Base-by-base conservation (phyloP, 2,329 filamentous ascomycete genomes). In the Aotearoamyces nothofagi region DNA sequence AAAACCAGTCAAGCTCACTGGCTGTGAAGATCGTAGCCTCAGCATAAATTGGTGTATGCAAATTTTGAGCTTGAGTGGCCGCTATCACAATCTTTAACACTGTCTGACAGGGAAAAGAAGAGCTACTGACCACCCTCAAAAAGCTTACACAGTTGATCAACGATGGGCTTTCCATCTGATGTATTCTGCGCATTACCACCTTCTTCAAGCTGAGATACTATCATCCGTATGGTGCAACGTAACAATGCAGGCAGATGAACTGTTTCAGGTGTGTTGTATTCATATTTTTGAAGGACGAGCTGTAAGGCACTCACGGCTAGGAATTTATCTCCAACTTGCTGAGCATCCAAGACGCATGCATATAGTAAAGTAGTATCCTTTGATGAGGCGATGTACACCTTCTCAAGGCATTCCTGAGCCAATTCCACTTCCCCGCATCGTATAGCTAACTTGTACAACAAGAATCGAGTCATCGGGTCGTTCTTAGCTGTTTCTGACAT, bases 1-100 rank as follows among this genome's bases (percentile, higher is more conserved):
- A 77, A 47, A 92, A 86, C 83, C 83, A 92, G 39, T 86, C 66
- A 3, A 92, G 58, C 41, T 93, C 83, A 3, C 60, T 49, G 1
- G 62, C 33, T 1, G 63, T 67, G 44, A 84, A 83, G 1, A 43
- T 26, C 2, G 25, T 32, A 12, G 44, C 19, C n/a, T 26, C 29
- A n/a, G 26, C 39, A 9, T 9, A 9, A 14, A 5, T 20, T n/a
- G 31, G 11, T 16, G 14, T 16, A 6, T 27, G 28, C 9, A 19
- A 26, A 15, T 22, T 56, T 2, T 53, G 49, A 11, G 61, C 61
- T 50, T 42, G 29, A 2, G 29, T 22, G 9, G 38, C 35, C 22
- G 43, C 47, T 50, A 29, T 15, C 6, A 7, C 23, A 22, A 6
- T 26, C 9, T 42, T 13, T n/a, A 9, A 27, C 16, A 2, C 2